Evolutionary conservation across 2,329 filamentous ascomycete genomes (phyloP), one percentile per base, ranked within the genome.

Genomic region (Podosphaera fusca): DNA sequence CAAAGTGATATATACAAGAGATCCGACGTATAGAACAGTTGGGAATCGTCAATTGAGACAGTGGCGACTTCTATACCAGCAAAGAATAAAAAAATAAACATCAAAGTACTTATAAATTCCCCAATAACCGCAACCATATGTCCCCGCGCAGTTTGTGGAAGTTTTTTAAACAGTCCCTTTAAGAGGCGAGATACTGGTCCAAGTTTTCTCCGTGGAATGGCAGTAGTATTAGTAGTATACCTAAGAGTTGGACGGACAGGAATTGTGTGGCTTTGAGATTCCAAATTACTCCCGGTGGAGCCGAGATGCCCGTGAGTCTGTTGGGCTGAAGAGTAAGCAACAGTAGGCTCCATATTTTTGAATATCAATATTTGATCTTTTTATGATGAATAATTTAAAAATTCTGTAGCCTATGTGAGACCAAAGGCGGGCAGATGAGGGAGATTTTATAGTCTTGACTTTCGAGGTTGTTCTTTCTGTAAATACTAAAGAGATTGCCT

Each of bases 21-120:
- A n/a, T 59, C 59, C 29, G 53, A 29, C 4, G 62, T 59, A 2
- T 55, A 61, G 3, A 65, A 63, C 6, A 68, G 69, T 21, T 67
- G 60, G 1, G 61, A 63, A 2, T 65, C 62, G 35, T 67, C 65
- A 2, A 69, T 67, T 3, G 63, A 61, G n/a, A 60, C 61, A 6
- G 60, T 58, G 9, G 58, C 63, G 1, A 61, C 59, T 59, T 66
- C 61, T 2, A 61, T 62, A 7, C 63, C 63, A 7, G 63, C 59
- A 53, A 64, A 66, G 7, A 66, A 66, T 62, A 69, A 59, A 57
- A 65, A 60, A 55, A 67, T 57, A 55, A 67, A 67, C 56, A 67
- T 58, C 45, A 74, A 72, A 0, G 75, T 78, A 35, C 75, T 75
- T 10, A 74, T 68, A 31, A 76, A 74, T 64, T 78, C 75, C 29